Conservation (phyloP, 2,329 filamentous ascomycete species). For the Fusarium lateritium region DNA sequence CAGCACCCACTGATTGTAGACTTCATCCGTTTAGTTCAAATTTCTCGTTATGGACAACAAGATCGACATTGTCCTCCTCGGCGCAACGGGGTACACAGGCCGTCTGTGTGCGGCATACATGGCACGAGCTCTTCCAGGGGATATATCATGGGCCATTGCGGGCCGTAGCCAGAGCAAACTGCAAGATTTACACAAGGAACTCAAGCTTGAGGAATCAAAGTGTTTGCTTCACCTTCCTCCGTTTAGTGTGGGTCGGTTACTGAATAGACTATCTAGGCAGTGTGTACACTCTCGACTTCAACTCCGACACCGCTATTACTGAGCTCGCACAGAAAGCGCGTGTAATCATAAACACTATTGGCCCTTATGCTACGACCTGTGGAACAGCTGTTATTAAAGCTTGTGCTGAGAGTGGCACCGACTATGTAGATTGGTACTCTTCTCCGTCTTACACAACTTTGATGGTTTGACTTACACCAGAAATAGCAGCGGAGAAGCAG, state of each 20-base stretch:
- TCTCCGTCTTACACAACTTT: background rate
- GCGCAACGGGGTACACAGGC: conserved; percentile 84
- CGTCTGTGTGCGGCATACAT: conserved; percentile 81
- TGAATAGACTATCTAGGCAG: background rate
- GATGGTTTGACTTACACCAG: conserved; percentile 6
- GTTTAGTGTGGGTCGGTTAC: background rate
- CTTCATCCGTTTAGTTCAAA: accelerated
- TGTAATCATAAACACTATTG: conserved; percentile 33
- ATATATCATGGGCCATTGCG: conserved; percentile 86
- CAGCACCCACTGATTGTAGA: accelerated
- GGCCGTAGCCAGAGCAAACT: conserved; percentile 84
- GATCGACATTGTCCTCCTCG: conserved; percentile 62
- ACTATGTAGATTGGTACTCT: conserved; percentile 43
- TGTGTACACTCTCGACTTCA: conserved; percentile 16
- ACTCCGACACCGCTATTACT: conserved; percentile 8
- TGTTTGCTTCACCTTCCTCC: conserved; percentile 6
- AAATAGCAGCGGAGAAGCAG: conserved; percentile 38
- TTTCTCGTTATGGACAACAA: conserved; percentile 12
- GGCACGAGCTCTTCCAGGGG: conserved; percentile 75
- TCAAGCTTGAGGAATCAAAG: conserved; percentile 3
- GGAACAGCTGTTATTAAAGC: conserved; percentile 35
- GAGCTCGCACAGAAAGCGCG: conserved; percentile 5
- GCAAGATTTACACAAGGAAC: conserved; percentile 68
- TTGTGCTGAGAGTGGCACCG: conserved; percentile 40
- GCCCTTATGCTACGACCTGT: conserved; percentile 33